phyloP scores from a whole-genome alignment of 441 rosid species.

The Pelargonium australe region DNA sequence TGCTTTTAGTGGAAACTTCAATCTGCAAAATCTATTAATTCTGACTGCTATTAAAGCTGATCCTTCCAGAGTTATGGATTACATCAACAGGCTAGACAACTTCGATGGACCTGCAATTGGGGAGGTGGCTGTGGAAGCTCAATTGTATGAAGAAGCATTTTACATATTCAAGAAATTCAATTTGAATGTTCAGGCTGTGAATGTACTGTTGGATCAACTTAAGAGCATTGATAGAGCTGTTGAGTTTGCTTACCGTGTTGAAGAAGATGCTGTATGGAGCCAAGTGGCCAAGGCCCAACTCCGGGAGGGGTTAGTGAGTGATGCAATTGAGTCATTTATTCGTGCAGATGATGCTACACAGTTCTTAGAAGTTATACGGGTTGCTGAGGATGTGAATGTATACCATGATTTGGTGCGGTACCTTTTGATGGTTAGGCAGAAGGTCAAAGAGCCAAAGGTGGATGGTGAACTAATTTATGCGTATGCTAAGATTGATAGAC shows the following conservation, averaged over 20 bases:
- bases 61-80: constrained; percentile 31
- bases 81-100: constrained; percentile 89
- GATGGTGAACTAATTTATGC: constrained; percentile 98
- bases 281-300: constrained; percentile 98
- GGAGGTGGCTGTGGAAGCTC: constrained; percentile 94
- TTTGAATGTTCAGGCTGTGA: constrained; percentile 92
- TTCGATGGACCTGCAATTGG: constrained; percentile 99
- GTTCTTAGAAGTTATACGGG: constrained; percentile 82
- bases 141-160: constrained; percentile 86
- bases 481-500: constrained; percentile 92
- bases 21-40: constrained; percentile 91
- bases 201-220: constrained; percentile 78
- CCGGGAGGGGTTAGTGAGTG: constrained; percentile 85
- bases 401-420: constrained; percentile 94
- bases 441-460: constrained; percentile 96
- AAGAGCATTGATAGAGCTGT: constrained; percentile 94
- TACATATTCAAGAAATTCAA: constrained; percentile 94
- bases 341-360: constrained; percentile 97
- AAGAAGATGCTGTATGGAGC: constrained; percentile 97
- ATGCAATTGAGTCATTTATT: constrained; percentile 94
- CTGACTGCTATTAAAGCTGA: constrained; percentile 98
- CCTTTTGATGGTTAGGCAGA: constrained; percentile 97
- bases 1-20: constrained; percentile 99
- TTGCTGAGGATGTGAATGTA: constrained; percentile 75
- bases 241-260: constrained; percentile 95